Base-by-base conservation (phyloP, 257 asterid species). In the Misopates orontium region DNA sequence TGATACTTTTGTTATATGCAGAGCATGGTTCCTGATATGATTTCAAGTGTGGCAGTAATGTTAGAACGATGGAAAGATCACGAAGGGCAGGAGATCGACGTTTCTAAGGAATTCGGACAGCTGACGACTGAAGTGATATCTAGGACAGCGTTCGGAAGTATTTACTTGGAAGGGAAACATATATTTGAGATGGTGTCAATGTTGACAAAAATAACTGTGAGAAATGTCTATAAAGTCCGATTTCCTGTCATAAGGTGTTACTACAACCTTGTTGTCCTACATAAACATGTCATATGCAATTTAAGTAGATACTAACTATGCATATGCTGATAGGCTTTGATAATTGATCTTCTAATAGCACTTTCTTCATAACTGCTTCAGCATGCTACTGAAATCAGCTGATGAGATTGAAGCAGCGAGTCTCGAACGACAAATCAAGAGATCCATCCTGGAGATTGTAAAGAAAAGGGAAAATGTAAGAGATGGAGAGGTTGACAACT, bases 381-480 rank as follows among this genome's bases (percentile, higher is more conserved):
- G 85, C 52, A 57, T 53, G 68, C 8, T 86, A 3, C 7, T 64
- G 23, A 89, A 58, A 67, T 74, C 82, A 1, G 63, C 64, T 0
- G 93, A 86, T 47, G 95, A 87, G 58, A 72, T 82, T 69, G 84
- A 81, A 68, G 86, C 95, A 8, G 84, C 80, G 77, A 76, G 69
- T 17, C 82, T 87, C 6, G 87, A 78, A 11, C 20, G 57, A 56
- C 60, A 69, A 53, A 80, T 85, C 71, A 87, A 78, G 72, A 63
- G 39, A 60, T 81, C 84, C 7, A 69, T 86, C 32, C 71, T 81
- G 10, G 86, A 81, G 66, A 78, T 83, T 10, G 81, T 69, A 4
- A 70, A 48, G 77, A 68, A 75, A 73, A 78, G 90, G 73, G 76
- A 66, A 76, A 56, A 48, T 48, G 59, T 14, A 2, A 62, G 47